Percentiles rank a stretch among this genome's conserved stretches.
Conservation (phyloP, 352 stramenopile species). For the Pythium plurisporium region DNA sequence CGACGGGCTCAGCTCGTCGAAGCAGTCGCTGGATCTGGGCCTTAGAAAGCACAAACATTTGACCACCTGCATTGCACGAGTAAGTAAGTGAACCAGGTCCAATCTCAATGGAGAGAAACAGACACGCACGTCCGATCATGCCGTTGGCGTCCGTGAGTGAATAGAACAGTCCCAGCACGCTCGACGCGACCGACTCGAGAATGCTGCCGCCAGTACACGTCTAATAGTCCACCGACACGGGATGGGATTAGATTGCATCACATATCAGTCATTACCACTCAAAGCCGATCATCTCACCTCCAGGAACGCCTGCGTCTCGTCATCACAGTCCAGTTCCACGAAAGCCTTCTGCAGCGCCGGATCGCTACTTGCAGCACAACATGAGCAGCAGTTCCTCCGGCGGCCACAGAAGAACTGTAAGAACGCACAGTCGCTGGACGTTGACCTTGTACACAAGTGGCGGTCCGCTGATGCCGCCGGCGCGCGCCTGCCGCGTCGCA, state of each 20-base stretch:
- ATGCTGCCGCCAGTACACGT: slow-evolving; percentile 70
- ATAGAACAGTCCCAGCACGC: slow-evolving; percentile 72
- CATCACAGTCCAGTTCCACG: slow-evolving; percentile 67
- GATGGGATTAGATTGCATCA: not conserved
- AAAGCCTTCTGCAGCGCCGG: slow-evolving; percentile 54
- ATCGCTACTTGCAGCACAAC: no score
- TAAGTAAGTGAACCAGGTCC: not conserved
- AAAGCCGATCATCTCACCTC: slow-evolving; percentile 41
- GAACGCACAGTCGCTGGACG: slow-evolving; percentile 41
- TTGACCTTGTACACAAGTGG: slow-evolving; percentile 62
- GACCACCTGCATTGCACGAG: slow-evolving; percentile 53
- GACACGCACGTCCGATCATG: slow-evolving; percentile 67
- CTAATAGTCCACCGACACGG: slow-evolving; percentile 21
- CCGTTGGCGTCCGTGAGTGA: slow-evolving; percentile 80
- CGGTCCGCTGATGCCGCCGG: slow-evolving; percentile 44
- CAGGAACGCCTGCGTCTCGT: slow-evolving; percentile 70
- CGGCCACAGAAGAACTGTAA: no score
- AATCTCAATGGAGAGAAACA: no score
- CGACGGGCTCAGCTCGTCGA: slow-evolving; percentile 38
- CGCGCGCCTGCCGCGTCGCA: slow-evolving; percentile 43
- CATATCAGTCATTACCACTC: not conserved
- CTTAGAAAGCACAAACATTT: slow-evolving; percentile 85
- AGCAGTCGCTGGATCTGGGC: slow-evolving; percentile 68
- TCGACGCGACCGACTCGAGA: slow-evolving; percentile 62
- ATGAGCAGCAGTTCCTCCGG: no score